phyloP scores from a whole-genome alignment of 768 basidiomycete genomes.

The Russula emetica region DNA sequence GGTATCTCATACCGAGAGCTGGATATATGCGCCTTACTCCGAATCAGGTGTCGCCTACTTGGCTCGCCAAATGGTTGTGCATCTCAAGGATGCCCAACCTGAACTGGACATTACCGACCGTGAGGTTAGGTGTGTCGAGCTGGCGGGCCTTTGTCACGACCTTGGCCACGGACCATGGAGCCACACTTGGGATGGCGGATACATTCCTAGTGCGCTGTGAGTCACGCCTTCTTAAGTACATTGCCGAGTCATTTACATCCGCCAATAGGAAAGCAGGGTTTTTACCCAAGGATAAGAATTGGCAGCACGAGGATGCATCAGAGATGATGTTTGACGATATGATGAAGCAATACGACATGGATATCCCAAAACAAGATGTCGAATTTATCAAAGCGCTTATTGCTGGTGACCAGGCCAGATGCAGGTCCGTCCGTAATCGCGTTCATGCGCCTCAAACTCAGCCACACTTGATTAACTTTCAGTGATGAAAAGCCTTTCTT shows the following conservation, averaged over 20 bases:
- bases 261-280: constrained; percentile 6
- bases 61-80: constrained; percentile 57
- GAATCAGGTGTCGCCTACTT: constrained; percentile 72
- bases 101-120: constrained; percentile 62
- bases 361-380: constrained; percentile 47
- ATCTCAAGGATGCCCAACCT: constrained; percentile 54
- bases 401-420: constrained; percentile 50
- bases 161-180: constrained; percentile 84
- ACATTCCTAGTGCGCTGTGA: constrained; percentile 65
- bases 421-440: constrained; percentile 47
- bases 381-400: constrained; percentile 76
- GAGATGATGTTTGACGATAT: constrained; percentile 79
- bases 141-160: constrained; percentile 82
- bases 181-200: constrained; percentile 74
- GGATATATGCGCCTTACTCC: constrained; percentile 6
- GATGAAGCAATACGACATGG: constrained; percentile 51
- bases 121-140: constrained; percentile 70
- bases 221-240: constrained; percentile 28
- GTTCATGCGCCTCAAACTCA: background rate
- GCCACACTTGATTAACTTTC: background rate
- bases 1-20: constrained; percentile 4
- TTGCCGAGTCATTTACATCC: background rate
- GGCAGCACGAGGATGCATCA: constrained; percentile 77
- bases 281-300: constrained; percentile 40
- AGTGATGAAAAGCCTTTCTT: constrained; percentile 59